Conservation (phyloP, 192 early-diverging fungal species). For the Phlyctochytrium arcticum region DNA sequence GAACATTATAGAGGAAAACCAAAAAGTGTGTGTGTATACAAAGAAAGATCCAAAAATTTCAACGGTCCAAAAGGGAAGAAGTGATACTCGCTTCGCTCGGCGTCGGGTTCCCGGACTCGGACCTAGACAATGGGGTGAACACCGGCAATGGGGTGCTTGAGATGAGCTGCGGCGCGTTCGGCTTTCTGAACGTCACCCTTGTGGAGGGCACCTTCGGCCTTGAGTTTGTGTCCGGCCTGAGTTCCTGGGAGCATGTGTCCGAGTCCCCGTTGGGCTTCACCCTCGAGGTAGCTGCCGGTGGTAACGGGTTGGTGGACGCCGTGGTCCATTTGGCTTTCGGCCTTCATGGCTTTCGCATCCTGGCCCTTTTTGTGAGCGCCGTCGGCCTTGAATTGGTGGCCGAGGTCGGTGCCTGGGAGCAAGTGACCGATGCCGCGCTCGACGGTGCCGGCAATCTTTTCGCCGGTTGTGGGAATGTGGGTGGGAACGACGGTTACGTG, state of each 20-base stretch:
- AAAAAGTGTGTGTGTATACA: too few relatives aligned
- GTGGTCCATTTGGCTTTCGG: slow-evolving; percentile 26
- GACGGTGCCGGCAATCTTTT: slow-evolving; percentile 9
- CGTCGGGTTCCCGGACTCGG: too few relatives aligned
- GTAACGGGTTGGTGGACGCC: slow-evolving; percentile 11
- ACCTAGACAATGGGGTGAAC: too few relatives aligned
- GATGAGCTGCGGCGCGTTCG: slow-evolving; percentile 15
- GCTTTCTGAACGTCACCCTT: slow-evolving; percentile 26
- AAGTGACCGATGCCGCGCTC: slow-evolving; percentile 18
- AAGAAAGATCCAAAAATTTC: too few relatives aligned
- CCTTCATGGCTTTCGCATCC: slow-evolving; percentile 8
- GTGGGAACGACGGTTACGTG: too few relatives aligned
- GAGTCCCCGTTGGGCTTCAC: not conserved
- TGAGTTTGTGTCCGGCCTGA: slow-evolving; percentile 19
- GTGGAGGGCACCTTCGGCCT: slow-evolving; percentile 24
- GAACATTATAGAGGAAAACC: too few relatives aligned
- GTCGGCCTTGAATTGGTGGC: slow-evolving; percentile 26
- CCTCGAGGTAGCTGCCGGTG: slow-evolving; percentile 11
- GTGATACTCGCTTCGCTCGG: too few relatives aligned
- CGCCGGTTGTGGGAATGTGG: slow-evolving; percentile 9
- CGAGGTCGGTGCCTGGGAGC: slow-evolving; percentile 25
- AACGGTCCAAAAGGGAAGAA: too few relatives aligned
- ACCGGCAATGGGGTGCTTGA: too few relatives aligned
- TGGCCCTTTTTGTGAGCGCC: slow-evolving; percentile 17
- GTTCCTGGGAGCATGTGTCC: slow-evolving; percentile 8